Conservation (phyloP, 2,329 filamentous ascomycete genomes). For the Venturia asperata region DNA sequence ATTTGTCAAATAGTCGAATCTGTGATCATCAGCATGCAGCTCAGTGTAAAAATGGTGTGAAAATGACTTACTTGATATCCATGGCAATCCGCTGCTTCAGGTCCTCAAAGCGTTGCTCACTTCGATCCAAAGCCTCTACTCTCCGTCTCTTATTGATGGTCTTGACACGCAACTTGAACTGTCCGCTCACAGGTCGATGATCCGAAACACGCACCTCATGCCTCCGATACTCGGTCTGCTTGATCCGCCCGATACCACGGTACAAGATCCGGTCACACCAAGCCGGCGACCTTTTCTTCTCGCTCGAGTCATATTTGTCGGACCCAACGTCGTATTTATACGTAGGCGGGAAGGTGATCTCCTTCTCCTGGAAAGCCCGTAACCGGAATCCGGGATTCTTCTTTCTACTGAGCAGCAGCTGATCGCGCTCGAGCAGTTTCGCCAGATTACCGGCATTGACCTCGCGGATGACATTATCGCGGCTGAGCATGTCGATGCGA, state of each 20-base stretch:
- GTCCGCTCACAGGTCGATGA: constrained; percentile 83
- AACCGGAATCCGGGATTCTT: constrained; percentile 86
- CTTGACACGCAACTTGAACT: constrained; percentile 79
- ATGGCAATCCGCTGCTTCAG: constrained; percentile 61
- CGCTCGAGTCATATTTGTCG: constrained; percentile 86
- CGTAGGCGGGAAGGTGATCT: constrained; percentile 87
- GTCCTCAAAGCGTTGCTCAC: constrained; percentile 66
- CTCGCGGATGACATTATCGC: constrained; percentile 82
- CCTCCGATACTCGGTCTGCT: constrained; percentile 78
- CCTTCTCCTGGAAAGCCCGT: constrained; percentile 80
- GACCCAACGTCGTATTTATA: constrained; percentile 98
- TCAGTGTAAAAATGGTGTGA: background rate
- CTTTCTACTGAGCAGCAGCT: constrained; percentile 79
- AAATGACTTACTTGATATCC: constrained; percentile 65
- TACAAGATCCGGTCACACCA: constrained; percentile 97
- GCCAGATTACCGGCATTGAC: constrained; percentile 72
- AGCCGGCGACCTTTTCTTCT: constrained; percentile 88
- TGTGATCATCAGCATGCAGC: constrained; percentile 27
- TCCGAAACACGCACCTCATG: constrained; percentile 90
- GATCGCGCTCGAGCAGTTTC: constrained; percentile 87
- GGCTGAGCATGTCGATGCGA: constrained; percentile 93
- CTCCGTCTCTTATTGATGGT: constrained; percentile 63
- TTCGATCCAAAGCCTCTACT: constrained; percentile 61
- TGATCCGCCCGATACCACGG: constrained; percentile 70
- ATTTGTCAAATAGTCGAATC: constrained; percentile 57